These are phyloP conservation scores for Penicillium corylophilum DNA, from an alignment of 2,329 filamentous ascomycete genomes.

Conservation along the genomic window DNA sequence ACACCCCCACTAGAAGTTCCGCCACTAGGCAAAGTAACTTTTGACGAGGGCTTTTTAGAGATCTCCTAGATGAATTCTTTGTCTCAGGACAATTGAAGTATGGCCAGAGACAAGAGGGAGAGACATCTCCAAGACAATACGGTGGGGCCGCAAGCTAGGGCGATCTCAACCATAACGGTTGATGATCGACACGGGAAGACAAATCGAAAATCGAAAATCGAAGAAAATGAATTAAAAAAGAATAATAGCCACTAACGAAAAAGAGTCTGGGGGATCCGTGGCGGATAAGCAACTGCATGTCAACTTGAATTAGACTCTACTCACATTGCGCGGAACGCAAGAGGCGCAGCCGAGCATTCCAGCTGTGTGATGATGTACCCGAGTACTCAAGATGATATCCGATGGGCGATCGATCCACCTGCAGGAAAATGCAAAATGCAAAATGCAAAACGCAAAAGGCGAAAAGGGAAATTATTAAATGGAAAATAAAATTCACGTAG, in stretches of 20 bases:
- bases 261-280: not conserved
- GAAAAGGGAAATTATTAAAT: not conserved
- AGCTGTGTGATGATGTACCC: not conserved
- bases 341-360: conserved; percentile 27
- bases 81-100: not conserved
- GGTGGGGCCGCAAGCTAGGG: not conserved
- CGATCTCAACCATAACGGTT: not conserved
- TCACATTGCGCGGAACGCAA: conserved; percentile 26
- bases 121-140: not conserved
- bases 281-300: conserved; percentile 18
- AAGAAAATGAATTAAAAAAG: not conserved
- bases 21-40: conserved; percentile 4
- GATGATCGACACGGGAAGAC: not conserved
- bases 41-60: not conserved
- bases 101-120: not conserved
- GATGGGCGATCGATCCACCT: conserved; percentile 3
- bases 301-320: conserved; percentile 22
- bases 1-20: conserved; percentile 2
- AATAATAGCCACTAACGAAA: too few relatives aligned
- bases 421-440: conserved; percentile 1
- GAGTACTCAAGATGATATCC: not conserved
- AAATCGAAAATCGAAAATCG: not conserved
- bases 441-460: conserved; percentile 7
- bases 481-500: not conserved
- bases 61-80: not conserved